Conservation (phyloP, 805 yeast species). For the Kurtzmaniella cleridarum region DNA sequence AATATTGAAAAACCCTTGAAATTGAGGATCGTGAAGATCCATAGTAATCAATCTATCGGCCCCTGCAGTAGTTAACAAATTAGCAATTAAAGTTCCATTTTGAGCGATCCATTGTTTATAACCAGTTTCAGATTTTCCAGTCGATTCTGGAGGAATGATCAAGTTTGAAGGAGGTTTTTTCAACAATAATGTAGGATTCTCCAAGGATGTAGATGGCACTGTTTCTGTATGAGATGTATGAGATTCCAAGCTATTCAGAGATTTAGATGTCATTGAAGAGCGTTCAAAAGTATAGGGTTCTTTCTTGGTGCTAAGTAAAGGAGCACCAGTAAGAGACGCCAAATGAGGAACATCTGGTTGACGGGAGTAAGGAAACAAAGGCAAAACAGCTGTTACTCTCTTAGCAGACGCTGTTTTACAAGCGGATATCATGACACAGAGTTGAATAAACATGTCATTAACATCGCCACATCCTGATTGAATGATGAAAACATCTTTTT, state of each 20-base stretch:
- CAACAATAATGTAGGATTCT: slow-evolving; percentile 4
- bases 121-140: slow-evolving; percentile 47
- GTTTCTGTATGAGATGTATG: slow-evolving; percentile 2
- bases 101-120: slow-evolving; percentile 95
- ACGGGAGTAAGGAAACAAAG: slow-evolving; percentile 91
- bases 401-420: slow-evolving; percentile 88
- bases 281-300: slow-evolving; percentile 45
- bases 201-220: slow-evolving; percentile 7
- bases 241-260: slow-evolving; percentile 23
- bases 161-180: slow-evolving; percentile 8
- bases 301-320: slow-evolving; percentile 34
- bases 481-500: slow-evolving; percentile 88
- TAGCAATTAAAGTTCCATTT: slow-evolving; percentile 88
- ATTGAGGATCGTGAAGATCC: slow-evolving; percentile 98
- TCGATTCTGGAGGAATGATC: slow-evolving; percentile 4
- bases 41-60: slow-evolving; percentile 95
- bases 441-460: slow-evolving; percentile 79
- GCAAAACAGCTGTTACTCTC: slow-evolving; percentile 85
- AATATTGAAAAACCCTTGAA: slow-evolving; percentile 94
- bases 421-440: slow-evolving; percentile 81
- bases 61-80: slow-evolving; percentile 83
- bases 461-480: slow-evolving; percentile 87
- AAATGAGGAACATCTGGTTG: slow-evolving; percentile 92
- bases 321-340: slow-evolving; percentile 60
- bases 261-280: slow-evolving; percentile 48